A percentile compares a stretch with the other conserved stretches of the same genome.
Evolutionary conservation across 2,329 filamentous ascomycete species (phyloP).

Genomic region (Calonectria henricotiae): DNA sequence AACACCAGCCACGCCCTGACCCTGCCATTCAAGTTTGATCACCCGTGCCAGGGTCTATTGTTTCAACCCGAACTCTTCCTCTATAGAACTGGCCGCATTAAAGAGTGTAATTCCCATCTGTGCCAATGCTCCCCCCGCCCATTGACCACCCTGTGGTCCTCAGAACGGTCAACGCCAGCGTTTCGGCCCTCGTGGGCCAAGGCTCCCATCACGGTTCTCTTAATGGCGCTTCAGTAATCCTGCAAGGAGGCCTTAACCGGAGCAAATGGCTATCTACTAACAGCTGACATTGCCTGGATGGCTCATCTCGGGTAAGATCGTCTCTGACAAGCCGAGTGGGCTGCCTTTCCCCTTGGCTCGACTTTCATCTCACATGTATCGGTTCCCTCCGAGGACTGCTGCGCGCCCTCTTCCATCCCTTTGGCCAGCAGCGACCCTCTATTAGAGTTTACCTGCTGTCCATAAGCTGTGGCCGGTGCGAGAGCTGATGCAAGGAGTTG

Average conservation of each 20-base stretch:
- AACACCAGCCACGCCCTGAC: not conserved
- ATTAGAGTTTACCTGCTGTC: conserved; percentile 3
- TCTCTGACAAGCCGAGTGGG: conserved; percentile 10
- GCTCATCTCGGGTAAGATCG: conserved; percentile 26
- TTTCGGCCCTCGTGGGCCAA: conserved; percentile 40
- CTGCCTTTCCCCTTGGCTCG: conserved; percentile 13
- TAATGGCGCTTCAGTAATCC: conserved; percentile 12
- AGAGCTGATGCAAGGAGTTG: conserved; percentile 9
- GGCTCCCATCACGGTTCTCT: conserved; percentile 30
- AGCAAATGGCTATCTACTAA: not conserved
- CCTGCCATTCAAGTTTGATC: conserved; percentile 26
- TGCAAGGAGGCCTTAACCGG: conserved; percentile 33
- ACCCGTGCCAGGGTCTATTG: conserved; percentile 24
- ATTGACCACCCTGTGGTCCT: conserved; percentile 17
- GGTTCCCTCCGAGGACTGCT: conserved; percentile 22
- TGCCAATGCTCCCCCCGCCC: not conserved
- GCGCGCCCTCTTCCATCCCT: not conserved
- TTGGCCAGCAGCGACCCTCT: not conserved
- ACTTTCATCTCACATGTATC: conserved; percentile 17
- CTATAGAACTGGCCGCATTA: not conserved
- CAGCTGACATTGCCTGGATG: not conserved
- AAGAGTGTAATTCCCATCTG: not conserved
- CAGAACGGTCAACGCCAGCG: conserved; percentile 37
- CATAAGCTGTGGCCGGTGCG: conserved; percentile 17
- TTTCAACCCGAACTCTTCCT: conserved; percentile 31